These are phyloP conservation scores for Zasmidium cellare DNA, from an alignment of 2,329 filamentous ascomycete genomes.

Conservation along the genomic window DNA sequence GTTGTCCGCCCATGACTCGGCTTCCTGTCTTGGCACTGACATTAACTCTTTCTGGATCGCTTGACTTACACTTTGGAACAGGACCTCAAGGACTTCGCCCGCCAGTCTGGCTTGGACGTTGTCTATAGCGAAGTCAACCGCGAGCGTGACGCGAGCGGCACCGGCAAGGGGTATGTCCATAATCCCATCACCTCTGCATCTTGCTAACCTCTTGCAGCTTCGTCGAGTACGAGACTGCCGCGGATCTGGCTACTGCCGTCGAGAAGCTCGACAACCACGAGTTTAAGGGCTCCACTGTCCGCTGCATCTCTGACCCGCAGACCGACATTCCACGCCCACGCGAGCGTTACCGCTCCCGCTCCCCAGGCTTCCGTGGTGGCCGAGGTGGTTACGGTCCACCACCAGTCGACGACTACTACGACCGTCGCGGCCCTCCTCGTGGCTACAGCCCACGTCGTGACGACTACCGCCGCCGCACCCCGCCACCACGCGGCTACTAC, in stretches of 20 bases:
- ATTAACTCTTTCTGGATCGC: slow-evolving; percentile 8
- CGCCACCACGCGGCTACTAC: slow-evolving; percentile 76
- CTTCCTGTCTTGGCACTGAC: slow-evolving; percentile 8
- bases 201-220: slow-evolving; percentile 50
- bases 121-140: slow-evolving; percentile 96
- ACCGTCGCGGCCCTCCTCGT: slow-evolving; percentile 76
- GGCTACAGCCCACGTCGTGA: slow-evolving; percentile 83
- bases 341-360: slow-evolving; percentile 75
- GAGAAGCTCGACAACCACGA: slow-evolving; percentile 92
- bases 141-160: slow-evolving; percentile 70
- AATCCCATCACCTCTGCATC: neutral
- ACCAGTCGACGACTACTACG: slow-evolving; percentile 71
- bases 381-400: slow-evolving; percentile 56
- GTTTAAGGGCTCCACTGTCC: slow-evolving; percentile 87
- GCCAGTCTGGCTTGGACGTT: slow-evolving; percentile 93
- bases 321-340: slow-evolving; percentile 62
- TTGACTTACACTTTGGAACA: slow-evolving; percentile 49
- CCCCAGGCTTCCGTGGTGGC: slow-evolving; percentile 65
- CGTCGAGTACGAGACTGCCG: slow-evolving; percentile 94
- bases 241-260: slow-evolving; percentile 84
- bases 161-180: slow-evolving; percentile 65
- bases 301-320: slow-evolving; percentile 82
- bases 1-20: slow-evolving; percentile 1
- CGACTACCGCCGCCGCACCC: slow-evolving; percentile 83
- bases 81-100: slow-evolving; percentile 99